These are phyloP conservation scores for Cyberlindnera suaveolens DNA, from an alignment of 805 yeast species.

Conservation along the genomic window DNA sequence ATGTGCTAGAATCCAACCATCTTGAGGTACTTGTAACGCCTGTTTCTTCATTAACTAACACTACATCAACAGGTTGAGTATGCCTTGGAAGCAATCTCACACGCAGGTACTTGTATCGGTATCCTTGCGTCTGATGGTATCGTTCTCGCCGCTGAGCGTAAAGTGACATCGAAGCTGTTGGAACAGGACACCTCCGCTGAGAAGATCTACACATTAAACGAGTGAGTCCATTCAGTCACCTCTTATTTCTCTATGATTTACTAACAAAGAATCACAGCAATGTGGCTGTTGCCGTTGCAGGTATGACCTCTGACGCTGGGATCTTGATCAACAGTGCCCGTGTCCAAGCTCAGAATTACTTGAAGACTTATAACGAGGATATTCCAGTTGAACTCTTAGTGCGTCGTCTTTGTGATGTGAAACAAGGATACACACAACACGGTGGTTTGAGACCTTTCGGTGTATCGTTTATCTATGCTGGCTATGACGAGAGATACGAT, in stretches of 20 bases:
- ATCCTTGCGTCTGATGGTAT: slow-evolving; percentile 85
- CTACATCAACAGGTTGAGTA: slow-evolving; percentile 62
- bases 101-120: slow-evolving; percentile 96
- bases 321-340: slow-evolving; percentile 87
- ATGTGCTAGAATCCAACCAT: too few species aligned
- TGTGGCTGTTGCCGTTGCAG: slow-evolving; percentile 93
- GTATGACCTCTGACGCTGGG: slow-evolving; percentile 95
- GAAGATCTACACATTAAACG: slow-evolving; percentile 81
- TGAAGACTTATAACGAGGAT: slow-evolving; percentile 83
- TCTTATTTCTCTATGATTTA: not conserved
- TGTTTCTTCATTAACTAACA: slow-evolving; percentile 5
- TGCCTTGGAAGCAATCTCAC: slow-evolving; percentile 95
- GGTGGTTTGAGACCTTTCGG: slow-evolving; percentile 99
- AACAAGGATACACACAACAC: slow-evolving; percentile 97
- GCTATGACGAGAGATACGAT: slow-evolving; percentile 83
- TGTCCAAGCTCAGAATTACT: slow-evolving; percentile 72
- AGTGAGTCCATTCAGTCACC: slow-evolving; percentile 18
- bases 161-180: slow-evolving; percentile 84
- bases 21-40: too few species aligned
- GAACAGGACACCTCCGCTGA: slow-evolving; percentile 94
- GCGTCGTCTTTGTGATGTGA: slow-evolving; percentile 82
- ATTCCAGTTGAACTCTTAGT: slow-evolving; percentile 92
- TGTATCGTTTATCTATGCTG: slow-evolving; percentile 93
- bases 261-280: slow-evolving; percentile 26
- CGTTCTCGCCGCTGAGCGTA: slow-evolving; percentile 94